Base-by-base conservation (phyloP, 495 filamentous ascomycete genomes). In the Penicillium ochrochloron region DNA sequence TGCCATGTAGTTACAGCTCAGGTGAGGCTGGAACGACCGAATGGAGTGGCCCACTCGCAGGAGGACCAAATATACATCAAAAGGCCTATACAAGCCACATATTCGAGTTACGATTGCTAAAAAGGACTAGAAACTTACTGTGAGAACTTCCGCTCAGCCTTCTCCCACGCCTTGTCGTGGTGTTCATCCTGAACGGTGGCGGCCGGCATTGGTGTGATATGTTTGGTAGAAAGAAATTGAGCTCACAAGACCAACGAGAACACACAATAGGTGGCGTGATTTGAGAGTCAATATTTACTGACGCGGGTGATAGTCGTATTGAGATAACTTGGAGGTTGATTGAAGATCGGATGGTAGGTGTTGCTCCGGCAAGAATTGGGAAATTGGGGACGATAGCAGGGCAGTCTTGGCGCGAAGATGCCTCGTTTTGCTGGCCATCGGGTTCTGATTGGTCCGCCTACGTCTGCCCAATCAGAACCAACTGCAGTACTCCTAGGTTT, bases 91-190 rank as follows among this genome's bases (percentile, higher is more conserved):
- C 5, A 25, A 14, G 7, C 5, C 21, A 14, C 5, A 31, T 15
- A 52, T 1, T 9, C 14, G 31, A 27, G 48, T 8, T 8, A 3
- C 25, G 19, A 3, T 23, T 17, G 31, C 33, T 52, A 3, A 53
- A 58, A 29, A 57, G 33, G 52, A 50, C 9, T 53, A 17, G 15
- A 31, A 33, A 79, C 78, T 66, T 65, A 82, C 80, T 77, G 67
- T 37, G 70, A 57, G 67, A 81, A 81, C 61, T 78, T 77, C 51
- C 70, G 70, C 66, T 80, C 76, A 35, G 71, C 75, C 14, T 73
- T 76, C 57, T 72, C 66, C 76, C 78, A 81, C 35, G 74, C 64
- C 64, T 75, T 75, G 35, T 69, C 67, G 33, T 75, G 66, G 27
- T 58, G 29, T 27, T 68, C 68, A 2, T 70, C 66, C 42, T 70